Evolutionary conservation across 75 land plant species (phyloP).

Genomic region (Cunninghamia lanceolata): DNA sequence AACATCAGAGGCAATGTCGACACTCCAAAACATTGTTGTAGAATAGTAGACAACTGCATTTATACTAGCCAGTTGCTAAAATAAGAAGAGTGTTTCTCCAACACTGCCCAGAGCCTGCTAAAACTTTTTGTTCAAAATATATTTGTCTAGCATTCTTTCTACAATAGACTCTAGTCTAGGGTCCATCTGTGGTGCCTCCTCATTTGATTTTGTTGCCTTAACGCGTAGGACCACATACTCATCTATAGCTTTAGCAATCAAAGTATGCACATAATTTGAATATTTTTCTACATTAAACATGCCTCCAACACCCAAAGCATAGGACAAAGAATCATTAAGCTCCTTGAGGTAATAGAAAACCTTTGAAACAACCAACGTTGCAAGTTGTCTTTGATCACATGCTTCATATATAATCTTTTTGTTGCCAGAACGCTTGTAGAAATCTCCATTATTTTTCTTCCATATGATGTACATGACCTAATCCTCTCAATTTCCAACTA

Average conservation of each 20-base stretch:
- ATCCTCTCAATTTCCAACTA: no score
- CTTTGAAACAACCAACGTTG: conserved; percentile 93
- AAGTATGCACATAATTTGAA: conserved; percentile 88
- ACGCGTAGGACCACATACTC: conserved; percentile 79
- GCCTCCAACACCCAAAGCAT: conserved; percentile 93
- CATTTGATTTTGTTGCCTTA: conserved; percentile 60
- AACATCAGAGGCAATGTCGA: conserved; percentile 94
- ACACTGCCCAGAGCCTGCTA: conserved; percentile 96
- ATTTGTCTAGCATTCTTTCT: conserved; percentile 93
- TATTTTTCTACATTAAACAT: conserved; percentile 92
- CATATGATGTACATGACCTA: no score
- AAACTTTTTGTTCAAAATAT: conserved; percentile 83
- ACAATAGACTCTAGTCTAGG: conserved; percentile 92
- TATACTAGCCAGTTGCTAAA: conserved; percentile 94
- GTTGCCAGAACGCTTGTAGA: no score
- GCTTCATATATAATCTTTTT: no score
- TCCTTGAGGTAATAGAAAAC: conserved; percentile 95
- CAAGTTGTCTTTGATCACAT: no score
- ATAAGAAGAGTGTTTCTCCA: no score
- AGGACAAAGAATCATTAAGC: conserved; percentile 73
- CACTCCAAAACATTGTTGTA: conserved; percentile 91
- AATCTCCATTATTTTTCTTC: no score
- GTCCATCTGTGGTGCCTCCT: conserved; percentile 62
- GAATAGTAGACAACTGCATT: conserved; percentile 98
- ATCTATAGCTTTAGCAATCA: conserved; percentile 92